Percentiles rank a stretch among this genome's conserved stretches.
Evolutionary conservation across 345 rosid genomes (phyloP).

Genomic region (Clarkia xantiana): DNA sequence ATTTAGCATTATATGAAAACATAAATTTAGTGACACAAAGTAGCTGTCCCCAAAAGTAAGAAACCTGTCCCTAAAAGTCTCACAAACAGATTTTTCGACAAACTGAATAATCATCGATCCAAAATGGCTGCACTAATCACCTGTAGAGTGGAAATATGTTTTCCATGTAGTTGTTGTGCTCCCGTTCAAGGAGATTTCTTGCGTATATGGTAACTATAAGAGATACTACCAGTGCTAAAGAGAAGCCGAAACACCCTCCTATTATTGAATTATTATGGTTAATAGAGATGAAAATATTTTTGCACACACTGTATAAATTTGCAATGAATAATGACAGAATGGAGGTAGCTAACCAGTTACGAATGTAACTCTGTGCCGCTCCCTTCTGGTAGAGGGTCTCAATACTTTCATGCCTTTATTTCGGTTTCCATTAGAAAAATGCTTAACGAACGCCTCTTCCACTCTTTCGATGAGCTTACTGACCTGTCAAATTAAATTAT

Average conservation of each 20-base stretch:
- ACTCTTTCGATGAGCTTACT: slow-evolving; percentile 48
- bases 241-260: slow-evolving; percentile 56
- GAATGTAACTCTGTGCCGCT: slow-evolving; percentile 52
- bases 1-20: too few species aligned
- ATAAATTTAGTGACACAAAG: too few species aligned
- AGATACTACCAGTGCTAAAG: slow-evolving; percentile 42
- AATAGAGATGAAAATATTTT: too few species aligned
- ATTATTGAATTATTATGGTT: background rate
- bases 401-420: slow-evolving; percentile 45
- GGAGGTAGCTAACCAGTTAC: slow-evolving; percentile 34
- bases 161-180: slow-evolving; percentile 40
- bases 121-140: too few species aligned
- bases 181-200: slow-evolving; percentile 31
- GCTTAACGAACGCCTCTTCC: slow-evolving; percentile 49
- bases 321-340: too few species aligned
- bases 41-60: too few species aligned
- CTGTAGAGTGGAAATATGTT: slow-evolving; percentile 61
- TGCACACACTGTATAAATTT: too few species aligned
- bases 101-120: too few species aligned
- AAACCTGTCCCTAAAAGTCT: too few species aligned
- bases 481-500: slow-evolving; percentile 17
- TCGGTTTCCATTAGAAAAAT: slow-evolving; percentile 59
- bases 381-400: slow-evolving; percentile 44
- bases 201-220: slow-evolving; percentile 36
- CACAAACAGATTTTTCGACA: too few species aligned